Evolutionary conservation across 2,329 filamentous ascomycete species (phyloP).

Genomic region (Fusarium fujikuroi): DNA sequence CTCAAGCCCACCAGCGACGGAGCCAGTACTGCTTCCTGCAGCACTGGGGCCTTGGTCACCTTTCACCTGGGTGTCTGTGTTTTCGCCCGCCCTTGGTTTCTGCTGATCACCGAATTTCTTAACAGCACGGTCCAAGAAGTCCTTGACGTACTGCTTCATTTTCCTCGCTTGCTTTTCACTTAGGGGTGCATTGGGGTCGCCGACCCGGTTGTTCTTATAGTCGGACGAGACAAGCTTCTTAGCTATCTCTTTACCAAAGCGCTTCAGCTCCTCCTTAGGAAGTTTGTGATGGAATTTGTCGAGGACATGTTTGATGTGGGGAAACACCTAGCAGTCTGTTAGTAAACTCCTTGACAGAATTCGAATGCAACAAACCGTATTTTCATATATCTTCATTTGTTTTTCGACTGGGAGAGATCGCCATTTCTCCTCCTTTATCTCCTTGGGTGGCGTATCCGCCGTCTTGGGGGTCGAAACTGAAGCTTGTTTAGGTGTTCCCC

Average conservation of each 20-base stretch:
- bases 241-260: constrained; percentile 73
- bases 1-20: constrained; percentile 27
- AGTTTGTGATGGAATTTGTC: constrained; percentile 90
- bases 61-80: constrained; percentile 42
- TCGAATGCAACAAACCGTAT: constrained; percentile 72
- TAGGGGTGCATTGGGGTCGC: constrained; percentile 77
- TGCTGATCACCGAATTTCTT: constrained; percentile 77
- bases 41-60: constrained; percentile 16
- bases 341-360: neutral
- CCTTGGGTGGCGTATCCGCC: constrained; percentile 62
- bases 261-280: constrained; percentile 79
- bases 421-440: constrained; percentile 78
- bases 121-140: constrained; percentile 88
- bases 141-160: constrained; percentile 83
- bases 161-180: constrained; percentile 82
- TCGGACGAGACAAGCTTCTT: constrained; percentile 94
- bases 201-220: constrained; percentile 88
- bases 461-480: constrained; percentile 74
- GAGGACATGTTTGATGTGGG: constrained; percentile 85
- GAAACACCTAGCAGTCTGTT: constrained; percentile 72
- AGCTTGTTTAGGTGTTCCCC: constrained; percentile 61
- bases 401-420: constrained; percentile 78
- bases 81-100: constrained; percentile 66
- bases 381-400: constrained; percentile 94
- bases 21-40: constrained; percentile 9